A percentile compares a stretch with the other conserved stretches of the same genome.
Conservation (phyloP, 257 asterid species). For the Avicennia marina region DNA sequence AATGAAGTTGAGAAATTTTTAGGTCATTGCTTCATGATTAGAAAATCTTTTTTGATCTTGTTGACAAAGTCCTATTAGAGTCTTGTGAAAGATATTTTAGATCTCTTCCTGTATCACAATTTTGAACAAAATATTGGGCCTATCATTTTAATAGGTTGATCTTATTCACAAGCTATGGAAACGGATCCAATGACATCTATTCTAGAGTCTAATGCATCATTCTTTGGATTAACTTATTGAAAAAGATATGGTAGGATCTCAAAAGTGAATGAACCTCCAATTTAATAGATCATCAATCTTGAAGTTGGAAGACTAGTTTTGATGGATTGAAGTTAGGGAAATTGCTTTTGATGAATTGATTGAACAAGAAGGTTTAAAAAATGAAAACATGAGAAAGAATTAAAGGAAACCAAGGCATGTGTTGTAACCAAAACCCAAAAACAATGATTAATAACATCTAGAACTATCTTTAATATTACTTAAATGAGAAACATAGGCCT, state of each 20-base stretch:
- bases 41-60: conserved; percentile 51
- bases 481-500: too few species aligned
- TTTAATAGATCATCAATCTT: conserved; percentile 28
- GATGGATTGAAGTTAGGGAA: too few species aligned
- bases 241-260: conserved; percentile 36
- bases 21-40: conserved; percentile 42
- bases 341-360: too few species aligned
- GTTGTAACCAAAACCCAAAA: too few species aligned
- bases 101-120: conserved; percentile 18
- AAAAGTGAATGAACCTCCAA: conserved; percentile 45
- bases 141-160: conserved; percentile 42
- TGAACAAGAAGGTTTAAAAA: too few species aligned
- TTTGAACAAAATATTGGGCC: conserved; percentile 25
- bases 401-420: too few species aligned
- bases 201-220: conserved; percentile 25
- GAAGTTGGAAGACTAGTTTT: conserved; percentile 40
- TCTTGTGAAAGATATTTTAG: conserved; percentile 42
- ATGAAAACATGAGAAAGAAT: too few species aligned
- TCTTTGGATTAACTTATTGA: conserved; percentile 51
- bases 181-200: conserved; percentile 43
- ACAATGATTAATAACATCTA: too few species aligned
- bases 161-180: conserved; percentile 55
- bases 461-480: too few species aligned
- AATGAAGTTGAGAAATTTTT: conserved; percentile 65
- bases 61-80: conserved; percentile 44